Conservation (phyloP, 2,329 filamentous ascomycete species). For the Bimuria novae-zelandiae region DNA sequence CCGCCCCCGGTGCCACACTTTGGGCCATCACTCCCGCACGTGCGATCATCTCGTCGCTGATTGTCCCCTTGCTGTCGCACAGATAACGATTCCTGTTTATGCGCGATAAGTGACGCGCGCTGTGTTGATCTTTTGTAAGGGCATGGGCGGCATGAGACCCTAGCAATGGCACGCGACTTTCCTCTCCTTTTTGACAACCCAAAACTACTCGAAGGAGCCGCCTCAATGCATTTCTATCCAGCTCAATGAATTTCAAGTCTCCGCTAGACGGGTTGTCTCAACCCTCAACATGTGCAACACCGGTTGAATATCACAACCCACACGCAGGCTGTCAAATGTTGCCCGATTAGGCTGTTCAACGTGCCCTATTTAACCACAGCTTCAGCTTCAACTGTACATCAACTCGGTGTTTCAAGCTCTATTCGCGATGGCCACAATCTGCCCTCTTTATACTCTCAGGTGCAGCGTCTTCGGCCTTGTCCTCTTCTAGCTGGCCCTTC, state of each 20-base stretch:
- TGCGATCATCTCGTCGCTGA: constrained; percentile 6
- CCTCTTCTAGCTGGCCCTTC: background rate
- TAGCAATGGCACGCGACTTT: constrained; percentile 1
- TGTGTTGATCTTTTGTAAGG: background rate
- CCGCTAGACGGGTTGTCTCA: too few relatives aligned
- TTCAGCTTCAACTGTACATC: too few relatives aligned
- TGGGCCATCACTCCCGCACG: background rate
- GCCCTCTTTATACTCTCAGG: background rate
- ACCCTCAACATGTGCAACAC: too few relatives aligned
- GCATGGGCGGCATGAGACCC: background rate
- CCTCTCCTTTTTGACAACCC: background rate
- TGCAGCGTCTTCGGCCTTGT: background rate
- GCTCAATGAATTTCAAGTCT: too few relatives aligned
- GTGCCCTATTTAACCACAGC: too few relatives aligned
- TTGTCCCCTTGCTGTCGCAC: constrained; percentile 8
- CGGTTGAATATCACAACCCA: background rate
- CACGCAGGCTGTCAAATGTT: too few relatives aligned
- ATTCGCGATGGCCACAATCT: too few relatives aligned
- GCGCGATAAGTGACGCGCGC: background rate
- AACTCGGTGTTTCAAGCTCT: too few relatives aligned
- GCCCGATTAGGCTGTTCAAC: too few relatives aligned
- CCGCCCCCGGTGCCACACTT: background rate
- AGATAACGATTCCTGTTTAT: too few relatives aligned
- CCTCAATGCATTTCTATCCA: too few relatives aligned
- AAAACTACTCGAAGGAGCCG: too few relatives aligned